phyloP scores from a whole-genome alignment of 768 basidiomycete species.

The Phanerochaete carnosa region DNA sequence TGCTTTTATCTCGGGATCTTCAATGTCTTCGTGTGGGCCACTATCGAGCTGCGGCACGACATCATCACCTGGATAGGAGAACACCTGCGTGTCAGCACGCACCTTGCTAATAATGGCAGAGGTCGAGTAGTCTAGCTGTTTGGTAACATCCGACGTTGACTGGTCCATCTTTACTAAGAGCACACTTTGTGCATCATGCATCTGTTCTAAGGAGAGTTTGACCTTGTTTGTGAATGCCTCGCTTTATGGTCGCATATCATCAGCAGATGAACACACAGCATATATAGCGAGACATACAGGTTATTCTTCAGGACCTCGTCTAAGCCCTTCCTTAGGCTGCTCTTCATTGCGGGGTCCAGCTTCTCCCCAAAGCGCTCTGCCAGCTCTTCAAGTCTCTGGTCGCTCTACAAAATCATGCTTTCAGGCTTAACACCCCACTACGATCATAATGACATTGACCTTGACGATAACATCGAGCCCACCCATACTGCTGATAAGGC shows the following conservation, averaged over 20 bases:
- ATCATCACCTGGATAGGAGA: background rate
- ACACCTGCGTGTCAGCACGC: background rate
- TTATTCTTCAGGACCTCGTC: background rate
- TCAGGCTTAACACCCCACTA: background rate
- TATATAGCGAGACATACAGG: background rate
- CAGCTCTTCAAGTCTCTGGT: background rate
- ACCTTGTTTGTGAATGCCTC: too few species aligned
- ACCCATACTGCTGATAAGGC: background rate
- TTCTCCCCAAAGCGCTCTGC: constrained; percentile 1
- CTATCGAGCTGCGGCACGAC: constrained; percentile 2
- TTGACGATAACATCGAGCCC: constrained; percentile 3
- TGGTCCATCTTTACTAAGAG: too few species aligned
- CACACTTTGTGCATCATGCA: too few species aligned
- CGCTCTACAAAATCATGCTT: background rate
- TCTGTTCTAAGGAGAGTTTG: too few species aligned
- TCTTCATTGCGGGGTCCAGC: background rate
- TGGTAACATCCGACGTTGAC: too few species aligned
- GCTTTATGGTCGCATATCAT: background rate
- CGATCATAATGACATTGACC: background rate
- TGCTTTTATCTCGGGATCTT: constrained; percentile 10
- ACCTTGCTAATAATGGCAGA: too few species aligned
- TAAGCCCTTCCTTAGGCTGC: background rate
- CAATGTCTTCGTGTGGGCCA: constrained; percentile 9
- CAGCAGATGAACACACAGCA: background rate
- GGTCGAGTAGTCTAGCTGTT: too few species aligned